Base-by-base conservation (phyloP, 2,329 filamentous ascomycete genomes). In the Remersonia thermophila region DNA sequence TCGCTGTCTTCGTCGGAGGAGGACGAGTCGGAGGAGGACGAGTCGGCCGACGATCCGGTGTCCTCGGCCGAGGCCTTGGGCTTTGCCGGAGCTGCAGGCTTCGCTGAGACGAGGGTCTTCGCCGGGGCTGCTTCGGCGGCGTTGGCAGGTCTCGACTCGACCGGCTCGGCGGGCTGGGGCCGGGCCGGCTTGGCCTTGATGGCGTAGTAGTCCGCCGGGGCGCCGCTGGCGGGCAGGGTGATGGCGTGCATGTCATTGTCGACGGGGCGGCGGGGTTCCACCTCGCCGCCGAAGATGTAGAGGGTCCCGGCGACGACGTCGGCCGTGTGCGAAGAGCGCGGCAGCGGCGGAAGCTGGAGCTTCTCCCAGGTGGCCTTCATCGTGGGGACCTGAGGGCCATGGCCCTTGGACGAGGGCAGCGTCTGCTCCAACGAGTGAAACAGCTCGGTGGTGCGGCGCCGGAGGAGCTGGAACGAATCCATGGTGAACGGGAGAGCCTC, bases 261-360 rank as follows among this genome's bases (percentile, higher is more conserved):
- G 38, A 79, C 68, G 6, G 77, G 75, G 47, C 77, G 59, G 27
- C 76, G 65, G 2, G 74, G 67, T 20, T 62, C 58, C 16, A 30
- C 57, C 55, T 91, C 83, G 46, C 84, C 85, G 41, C 85, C 84
- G 51, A 86, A 93, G 49, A 93, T 48, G 49, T 65, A 66, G 30
- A 71, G 67, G n/a, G 62, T 66, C 11, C 67, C 61, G 31, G 60
- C 62, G 15, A 79, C 57, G 28, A 80, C 63, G 30, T 82, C 69
- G 47, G 86, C 55, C 3, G 73, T 70, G 51, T 91, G 83, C 1
- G 83, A 86, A 1, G 83, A 89, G 36, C 83, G 77, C 27, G 74
- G 73, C 7, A 86, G 65, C 1, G 63, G 46, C 3, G 70, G 66
- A 25, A 71, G 51, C 28, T 64, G 53, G 48, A 80, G 63, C 47